Conservation (phyloP, 805 yeast species). For the Ascoidea tarda region DNA sequence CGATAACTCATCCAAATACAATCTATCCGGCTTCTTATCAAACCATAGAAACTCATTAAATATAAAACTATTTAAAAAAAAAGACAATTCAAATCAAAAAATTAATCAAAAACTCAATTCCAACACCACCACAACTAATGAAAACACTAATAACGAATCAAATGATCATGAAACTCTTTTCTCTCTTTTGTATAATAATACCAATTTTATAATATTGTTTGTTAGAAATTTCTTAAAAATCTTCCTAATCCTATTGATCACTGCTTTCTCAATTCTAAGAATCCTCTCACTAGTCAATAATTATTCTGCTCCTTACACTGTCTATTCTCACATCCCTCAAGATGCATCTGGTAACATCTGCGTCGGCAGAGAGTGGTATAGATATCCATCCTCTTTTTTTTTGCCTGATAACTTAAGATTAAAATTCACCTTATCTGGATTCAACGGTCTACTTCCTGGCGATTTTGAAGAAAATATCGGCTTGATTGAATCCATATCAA, state of each 20-base stretch:
- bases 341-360: slow-evolving; percentile 42
- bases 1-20: slow-evolving; percentile 7
- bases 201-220: not conserved
- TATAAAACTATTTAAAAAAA: too few species aligned
- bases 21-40: not conserved
- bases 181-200: not conserved
- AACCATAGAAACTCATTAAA: not conserved
- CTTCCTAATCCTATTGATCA: slow-evolving; percentile 6
- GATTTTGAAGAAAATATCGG: slow-evolving; percentile 44
- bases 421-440: slow-evolving; percentile 60
- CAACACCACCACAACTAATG: too few species aligned
- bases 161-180: not conserved
- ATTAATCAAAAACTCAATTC: slow-evolving; percentile 8
- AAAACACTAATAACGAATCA: not conserved
- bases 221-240: slow-evolving; percentile 1
- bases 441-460: slow-evolving; percentile 81
- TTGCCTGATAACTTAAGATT: slow-evolving; percentile 50
- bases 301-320: slow-evolving; percentile 59
- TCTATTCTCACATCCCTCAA: slow-evolving; percentile 31
- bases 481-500: slow-evolving; percentile 24
- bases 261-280: slow-evolving; percentile 30
- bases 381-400: slow-evolving; percentile 81
- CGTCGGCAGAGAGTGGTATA: slow-evolving; percentile 92
- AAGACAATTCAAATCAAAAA: not conserved
- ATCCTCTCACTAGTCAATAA: slow-evolving; percentile 46